Conservation (phyloP, 2,329 filamentous ascomycete species). For the Aspergillus sp. region DNA sequence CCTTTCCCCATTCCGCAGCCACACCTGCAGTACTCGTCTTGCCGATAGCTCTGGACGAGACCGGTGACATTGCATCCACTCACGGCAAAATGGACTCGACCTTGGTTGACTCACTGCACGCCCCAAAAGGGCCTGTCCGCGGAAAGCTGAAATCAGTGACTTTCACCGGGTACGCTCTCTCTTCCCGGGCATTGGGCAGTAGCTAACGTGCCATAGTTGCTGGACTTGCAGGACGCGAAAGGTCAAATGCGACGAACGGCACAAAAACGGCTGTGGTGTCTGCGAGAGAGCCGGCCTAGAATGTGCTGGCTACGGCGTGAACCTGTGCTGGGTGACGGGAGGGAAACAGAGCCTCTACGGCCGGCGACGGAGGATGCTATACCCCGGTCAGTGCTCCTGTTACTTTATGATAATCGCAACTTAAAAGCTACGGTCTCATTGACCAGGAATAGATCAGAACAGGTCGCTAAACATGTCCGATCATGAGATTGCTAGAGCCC, state of each 20-base stretch:
- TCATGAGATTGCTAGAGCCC: not conserved
- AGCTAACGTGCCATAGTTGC: slow-evolving; percentile 3
- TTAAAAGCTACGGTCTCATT: too few species aligned
- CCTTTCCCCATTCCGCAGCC: too few species aligned
- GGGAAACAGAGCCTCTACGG: not conserved
- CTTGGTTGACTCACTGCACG: too few species aligned
- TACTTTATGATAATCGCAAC: too few species aligned
- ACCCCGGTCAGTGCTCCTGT: slow-evolving; percentile 1
- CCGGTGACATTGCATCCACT: too few species aligned
- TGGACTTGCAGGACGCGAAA: slow-evolving; percentile 9
- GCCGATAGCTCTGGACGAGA: too few species aligned
- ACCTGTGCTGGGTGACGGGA: slow-evolving; percentile 5
- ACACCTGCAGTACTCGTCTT: too few species aligned
- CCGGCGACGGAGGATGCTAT: slow-evolving; percentile 1
- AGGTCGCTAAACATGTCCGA: not conserved
- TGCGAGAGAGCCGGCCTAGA: slow-evolving; percentile 5
- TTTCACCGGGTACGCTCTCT: slow-evolving; percentile 2
- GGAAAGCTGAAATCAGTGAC: slow-evolving; percentile 2
- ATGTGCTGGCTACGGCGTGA: slow-evolving; percentile 7
- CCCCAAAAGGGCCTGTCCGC: too few species aligned
- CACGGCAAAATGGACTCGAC: too few species aligned
- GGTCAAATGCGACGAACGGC: slow-evolving; percentile 8
- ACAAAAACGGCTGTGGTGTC: slow-evolving; percentile 6
- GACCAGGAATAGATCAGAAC: slow-evolving; percentile 3
- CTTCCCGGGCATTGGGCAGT: not conserved